Base-by-base conservation (phyloP, 371 early-diverging fungal species). In the Mortierella sp. region DNA sequence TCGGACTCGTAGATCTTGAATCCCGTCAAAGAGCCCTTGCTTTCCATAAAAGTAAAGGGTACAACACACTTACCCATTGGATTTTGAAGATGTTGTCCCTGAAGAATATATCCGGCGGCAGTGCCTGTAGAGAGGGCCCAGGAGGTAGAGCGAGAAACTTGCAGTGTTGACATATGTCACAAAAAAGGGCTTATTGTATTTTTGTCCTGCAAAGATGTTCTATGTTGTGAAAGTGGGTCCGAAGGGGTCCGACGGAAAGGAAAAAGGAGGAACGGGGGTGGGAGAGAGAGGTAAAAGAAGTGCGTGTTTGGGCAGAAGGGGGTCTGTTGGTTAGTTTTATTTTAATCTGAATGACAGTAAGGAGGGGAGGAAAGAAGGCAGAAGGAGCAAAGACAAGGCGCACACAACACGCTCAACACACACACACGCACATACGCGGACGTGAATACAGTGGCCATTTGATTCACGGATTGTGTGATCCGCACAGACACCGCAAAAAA, bases 141-240 rank as follows among this genome's bases (percentile, higher is more conserved):
- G 75, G 52, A 96, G 89, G 74, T 96, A 95, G 42, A 96, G 81
- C n/a, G 96, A 93, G 84, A 96, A 96, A 0, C 95, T 91, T 13
- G 93, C 92, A 4, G 96, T 95, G 84, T 95, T 96, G 72, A 95
- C 72, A 88, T 95, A 96, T 13, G 96, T 96, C 63, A 96, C 87
- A 48, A 95, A 90, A 83, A 96, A 96, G 0, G 97, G 96, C 71
- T 93, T 94, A 89, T 94, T 92, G 88, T 92, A 96, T 58, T 91
- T 82, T 65, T 91, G 89, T 71, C 93, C 93, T 31, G 92, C 92
- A 90, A 95, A 95, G 38, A 95, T 90, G 87, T 91, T 94, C 94
- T 63, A 63, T 94, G 74, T 21, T n/a, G 42, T 26, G 9, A 19
- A 34, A 38, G 52, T n/a, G 11, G 21, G 54, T 28, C 70, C 26